Percentiles rank a stretch among this genome's conserved stretches.
Conservation (phyloP, 2,329 filamentous ascomycete genomes). For the Venturiaceae sp. region DNA sequence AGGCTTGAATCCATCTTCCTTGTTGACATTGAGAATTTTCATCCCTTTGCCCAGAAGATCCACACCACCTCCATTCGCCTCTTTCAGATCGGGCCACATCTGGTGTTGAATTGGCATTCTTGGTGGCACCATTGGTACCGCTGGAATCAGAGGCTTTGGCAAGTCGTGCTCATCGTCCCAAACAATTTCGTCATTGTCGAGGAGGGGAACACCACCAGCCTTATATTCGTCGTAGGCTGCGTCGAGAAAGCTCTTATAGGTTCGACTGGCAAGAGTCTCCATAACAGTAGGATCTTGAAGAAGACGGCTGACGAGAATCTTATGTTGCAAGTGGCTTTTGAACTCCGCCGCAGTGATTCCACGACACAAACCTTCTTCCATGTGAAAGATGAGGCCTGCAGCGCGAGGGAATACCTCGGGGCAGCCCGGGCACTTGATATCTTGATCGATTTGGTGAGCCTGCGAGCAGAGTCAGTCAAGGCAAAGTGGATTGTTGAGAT, state of each 20-base stretch:
- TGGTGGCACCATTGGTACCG: not conserved
- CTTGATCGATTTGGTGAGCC: slow-evolving; percentile 40
- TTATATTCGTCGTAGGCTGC: not conserved
- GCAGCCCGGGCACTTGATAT: slow-evolving; percentile 45
- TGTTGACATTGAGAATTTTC: not conserved
- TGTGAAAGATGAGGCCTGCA: slow-evolving; percentile 40
- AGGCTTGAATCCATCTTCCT: not conserved
- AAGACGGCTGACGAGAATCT: slow-evolving; percentile 32
- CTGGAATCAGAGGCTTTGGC: not conserved
- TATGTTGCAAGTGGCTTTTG: slow-evolving; percentile 39
- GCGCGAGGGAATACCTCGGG: slow-evolving; percentile 36
- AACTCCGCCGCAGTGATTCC: slow-evolving; percentile 34
- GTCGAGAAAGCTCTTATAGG: not conserved
- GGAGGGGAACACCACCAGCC: not conserved
- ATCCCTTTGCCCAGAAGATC: not conserved
- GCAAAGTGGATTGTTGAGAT: slow-evolving; percentile 5
- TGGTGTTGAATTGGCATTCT: slow-evolving; percentile 3
- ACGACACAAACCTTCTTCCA: slow-evolving; percentile 42
- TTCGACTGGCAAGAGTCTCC: not conserved
- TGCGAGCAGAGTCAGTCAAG: slow-evolving; percentile 15
- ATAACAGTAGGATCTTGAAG: slow-evolving; percentile 14
- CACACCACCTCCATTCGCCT: not conserved
- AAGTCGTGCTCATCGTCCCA: not conserved
- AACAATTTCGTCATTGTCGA: not conserved
- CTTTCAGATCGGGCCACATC: not conserved